Base-by-base conservation (phyloP, 1,139 yeast genomes). In the Candida mesenterica region DNA sequence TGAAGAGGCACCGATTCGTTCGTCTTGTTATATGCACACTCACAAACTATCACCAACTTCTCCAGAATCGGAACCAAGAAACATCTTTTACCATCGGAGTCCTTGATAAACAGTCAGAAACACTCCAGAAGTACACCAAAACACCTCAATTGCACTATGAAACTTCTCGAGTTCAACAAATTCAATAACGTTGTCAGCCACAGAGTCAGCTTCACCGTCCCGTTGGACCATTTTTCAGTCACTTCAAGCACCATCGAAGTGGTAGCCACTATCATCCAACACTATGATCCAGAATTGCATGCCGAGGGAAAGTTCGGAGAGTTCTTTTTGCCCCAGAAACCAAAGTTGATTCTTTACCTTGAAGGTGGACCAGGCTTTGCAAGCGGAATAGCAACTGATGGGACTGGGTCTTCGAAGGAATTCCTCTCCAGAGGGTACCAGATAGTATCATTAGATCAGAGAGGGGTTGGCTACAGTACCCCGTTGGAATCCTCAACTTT, bases 341-440 rank as follows among this genome's bases (percentile, higher is more conserved):
- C 63, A 1, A 68, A 68, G 32, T 39, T 71, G 1, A 51, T 72
- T 8, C 55, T 71, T 6, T 77, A 61, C 43, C 54, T 77, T 28
- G 82, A 77, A 53, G 82, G 82, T 4, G 82, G 82, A 0, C 83
- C 83, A 0, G 82, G 83, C 1, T 75, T 68, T 38, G 68, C 73
- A 2, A 60, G 75, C 37, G 53, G 62, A 2, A 59, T 63, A 3
- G 75, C 78, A 2, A 46, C 60, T 5, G 40, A 65, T 6, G 55
- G 59, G 25, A 42, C 63, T 1, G 65, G 69, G 1, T 57, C 58
- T 31, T 59, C 68, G 6, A 65, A 69, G 22, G 57, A 59, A 8
- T 53, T 75, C 17, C 41, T 75, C 5, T 65, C 62, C 8, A 59
- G 59, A 30, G 77, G 74, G 0, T 76, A 67, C 45, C 72, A 67